Evolutionary conservation across 2,329 filamentous ascomycete genomes (phyloP).

Genomic region (Talaromyces islandicus): DNA sequence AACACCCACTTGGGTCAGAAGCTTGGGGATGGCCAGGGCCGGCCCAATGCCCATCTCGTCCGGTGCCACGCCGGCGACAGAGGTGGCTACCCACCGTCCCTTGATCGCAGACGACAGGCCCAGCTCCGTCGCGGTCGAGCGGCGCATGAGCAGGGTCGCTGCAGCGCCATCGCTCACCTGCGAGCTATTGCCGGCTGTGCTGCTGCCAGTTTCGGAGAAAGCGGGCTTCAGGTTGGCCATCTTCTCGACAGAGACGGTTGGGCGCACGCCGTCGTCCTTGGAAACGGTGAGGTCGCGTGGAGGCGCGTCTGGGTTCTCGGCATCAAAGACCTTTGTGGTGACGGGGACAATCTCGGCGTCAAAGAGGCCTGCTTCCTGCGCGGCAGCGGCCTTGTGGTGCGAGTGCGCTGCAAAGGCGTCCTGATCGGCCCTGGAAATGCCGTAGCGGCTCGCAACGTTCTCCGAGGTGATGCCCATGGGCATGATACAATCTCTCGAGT

Average conservation of each 20-base stretch:
- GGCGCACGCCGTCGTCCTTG: conserved; percentile 77
- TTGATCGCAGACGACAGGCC: conserved; percentile 66
- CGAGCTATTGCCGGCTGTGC: conserved; percentile 78
- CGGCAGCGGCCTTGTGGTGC: conserved; percentile 66
- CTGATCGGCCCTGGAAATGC: conserved; percentile 67
- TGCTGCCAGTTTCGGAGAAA: conserved; percentile 67
- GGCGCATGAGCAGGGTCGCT: conserved; percentile 74
- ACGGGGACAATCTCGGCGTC: conserved; percentile 76
- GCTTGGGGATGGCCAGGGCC: conserved; percentile 75
- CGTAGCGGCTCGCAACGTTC: conserved; percentile 76
- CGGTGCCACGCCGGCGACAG: conserved; percentile 70
- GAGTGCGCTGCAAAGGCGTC: conserved; percentile 73
- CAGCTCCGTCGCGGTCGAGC: conserved; percentile 69
- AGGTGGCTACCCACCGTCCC: conserved; percentile 73
- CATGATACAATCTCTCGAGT: conserved; percentile 85
- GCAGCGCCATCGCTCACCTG: conserved; percentile 88
- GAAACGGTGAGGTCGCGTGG: conserved; percentile 60
- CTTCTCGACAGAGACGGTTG: conserved; percentile 60
- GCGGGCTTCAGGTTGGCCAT: conserved; percentile 78
- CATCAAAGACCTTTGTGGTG: conserved; percentile 60
- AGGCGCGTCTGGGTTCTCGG: conserved; percentile 55
- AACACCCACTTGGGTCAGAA: conserved; percentile 65
- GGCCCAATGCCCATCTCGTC: conserved; percentile 95
- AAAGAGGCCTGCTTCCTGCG: conserved; percentile 65
- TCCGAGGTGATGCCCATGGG: conserved; percentile 87